phyloP scores from a whole-genome alignment of 208 protist species.

The Trypanosoma brucei region DNA sequence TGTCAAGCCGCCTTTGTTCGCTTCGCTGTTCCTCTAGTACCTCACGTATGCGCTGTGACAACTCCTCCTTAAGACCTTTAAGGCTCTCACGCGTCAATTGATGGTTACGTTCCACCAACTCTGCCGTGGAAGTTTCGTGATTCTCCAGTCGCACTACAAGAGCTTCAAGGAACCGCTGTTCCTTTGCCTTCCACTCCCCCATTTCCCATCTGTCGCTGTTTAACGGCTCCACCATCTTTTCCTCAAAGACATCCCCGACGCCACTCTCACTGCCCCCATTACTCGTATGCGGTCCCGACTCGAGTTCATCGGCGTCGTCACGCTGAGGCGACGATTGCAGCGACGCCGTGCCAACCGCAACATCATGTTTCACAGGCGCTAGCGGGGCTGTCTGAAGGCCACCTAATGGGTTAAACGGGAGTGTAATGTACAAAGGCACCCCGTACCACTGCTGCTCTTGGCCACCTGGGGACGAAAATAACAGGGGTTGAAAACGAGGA shows the following conservation, averaged over 20 bases:
- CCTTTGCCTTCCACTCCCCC: conserved; percentile 21
- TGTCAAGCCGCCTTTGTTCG: conserved; percentile 13
- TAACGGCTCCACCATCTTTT: conserved; percentile 12
- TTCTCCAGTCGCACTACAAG: conserved; percentile 45
- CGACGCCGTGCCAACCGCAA: conserved; percentile 10
- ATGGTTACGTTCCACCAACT: conserved; percentile 46
- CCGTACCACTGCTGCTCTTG: conserved; percentile 23
- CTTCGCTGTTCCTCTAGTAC: conserved; percentile 26
- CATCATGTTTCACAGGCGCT: not conserved
- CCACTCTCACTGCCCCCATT: not conserved
- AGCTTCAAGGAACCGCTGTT: conserved; percentile 36
- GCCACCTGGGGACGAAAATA: not conserved
- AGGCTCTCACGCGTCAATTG: conserved; percentile 43
- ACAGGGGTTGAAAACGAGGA: conserved; percentile 1
- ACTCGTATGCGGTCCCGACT: not conserved
- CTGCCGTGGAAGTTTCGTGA: conserved; percentile 43
- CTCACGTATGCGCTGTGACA: conserved; percentile 32
- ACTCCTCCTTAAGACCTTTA: conserved; percentile 36
- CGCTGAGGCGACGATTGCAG: not conserved
- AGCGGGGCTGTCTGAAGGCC: not conserved
- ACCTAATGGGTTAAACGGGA: conserved; percentile 9
- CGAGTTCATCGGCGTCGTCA: not conserved
- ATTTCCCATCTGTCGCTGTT: conserved; percentile 9
- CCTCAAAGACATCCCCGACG: not conserved
- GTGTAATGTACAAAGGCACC: conserved; percentile 19